Conservation (phyloP, 2,329 filamentous ascomycete genomes). For the Aspergillus neotritici region DNA sequence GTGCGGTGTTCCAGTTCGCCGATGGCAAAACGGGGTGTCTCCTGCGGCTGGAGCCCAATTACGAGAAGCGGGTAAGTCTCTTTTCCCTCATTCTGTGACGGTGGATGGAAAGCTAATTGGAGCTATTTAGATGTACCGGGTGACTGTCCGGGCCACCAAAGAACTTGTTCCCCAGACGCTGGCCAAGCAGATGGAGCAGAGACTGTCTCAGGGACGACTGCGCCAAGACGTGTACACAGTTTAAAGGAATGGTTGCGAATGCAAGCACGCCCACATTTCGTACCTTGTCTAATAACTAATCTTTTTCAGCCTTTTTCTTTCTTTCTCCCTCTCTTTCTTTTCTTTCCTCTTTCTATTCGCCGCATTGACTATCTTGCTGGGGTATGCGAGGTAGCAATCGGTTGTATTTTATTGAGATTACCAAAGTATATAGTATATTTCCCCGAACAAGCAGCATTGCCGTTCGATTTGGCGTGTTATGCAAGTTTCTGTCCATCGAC, state of each 20-base stretch:
- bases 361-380: neutral
- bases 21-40: conserved; percentile 92
- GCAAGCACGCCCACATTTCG: too few species aligned
- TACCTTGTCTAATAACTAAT: too few species aligned
- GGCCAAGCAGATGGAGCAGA: conserved; percentile 80
- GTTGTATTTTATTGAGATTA: conserved; percentile 13
- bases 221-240: conserved; percentile 12
- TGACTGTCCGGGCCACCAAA: conserved; percentile 91
- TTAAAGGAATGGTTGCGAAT: too few species aligned
- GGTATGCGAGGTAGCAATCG: neutral
- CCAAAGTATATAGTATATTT: conserved; percentile 6
- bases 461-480: neutral
- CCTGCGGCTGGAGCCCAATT: conserved; percentile 90
- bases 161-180: conserved; percentile 77
- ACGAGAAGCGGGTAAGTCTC: conserved; percentile 71
- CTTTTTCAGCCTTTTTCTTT: too few species aligned
- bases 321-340: neutral
- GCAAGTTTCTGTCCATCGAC: neutral
- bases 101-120: neutral
- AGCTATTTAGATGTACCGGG: conserved; percentile 72
- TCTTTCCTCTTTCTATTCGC: neutral
- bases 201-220: conserved; percentile 54
- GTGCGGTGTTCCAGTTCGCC: conserved; percentile 71
- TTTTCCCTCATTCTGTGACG: neutral
- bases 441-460: neutral